Base-by-base conservation (phyloP, 345 rosid genomes). In the Salix exigua region DNA sequence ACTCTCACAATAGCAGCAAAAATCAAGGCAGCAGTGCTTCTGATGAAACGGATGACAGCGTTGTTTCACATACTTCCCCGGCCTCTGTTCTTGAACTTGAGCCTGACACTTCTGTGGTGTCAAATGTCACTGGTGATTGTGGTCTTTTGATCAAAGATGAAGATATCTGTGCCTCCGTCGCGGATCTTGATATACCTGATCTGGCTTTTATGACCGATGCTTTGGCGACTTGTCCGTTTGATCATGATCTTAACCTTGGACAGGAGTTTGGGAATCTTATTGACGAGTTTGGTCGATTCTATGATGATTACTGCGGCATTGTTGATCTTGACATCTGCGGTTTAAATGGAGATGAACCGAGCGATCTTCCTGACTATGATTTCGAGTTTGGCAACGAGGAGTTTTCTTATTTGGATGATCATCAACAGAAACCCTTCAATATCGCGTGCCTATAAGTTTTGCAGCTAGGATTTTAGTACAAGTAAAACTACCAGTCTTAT, bases 371-470 rank as follows among this genome's bases (percentile, higher is more conserved):
- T 0, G 97, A 95, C 77, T 93, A 53, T 50, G 92, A 92, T 77
- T 83, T 87, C 14, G 91, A 83, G 66, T 82, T 87, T 4, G 84
- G 81, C 55, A 86, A 79, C 46, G 84, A 85, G n/a, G 91, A 89
- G 21, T 85, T 83, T 63, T 77, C 71, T 13, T 82, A 75, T 55
- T 66, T 82, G 74, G 85, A 82, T 75, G 82, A 78, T 65, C 78
- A 60, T 66, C 74, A 73, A 37, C 76, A 80, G 4, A 80, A 68
- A 18, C 78, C 80, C 6, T 68, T 72, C 72, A 88, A 89, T 69
- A 89, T 89, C 2, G 79, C 86, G 5, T 93, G 97, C 91, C 88
- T 80, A 63, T 89, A 87, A 93, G 93, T 96, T 91, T 96, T 93
- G 96, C 90, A 88, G 94, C 83, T 88, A 85, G 88, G 86, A 82